Evolutionary conservation across 2,329 filamentous ascomycete genomes (phyloP).

Genomic region (Coniochaeta sp.): DNA sequence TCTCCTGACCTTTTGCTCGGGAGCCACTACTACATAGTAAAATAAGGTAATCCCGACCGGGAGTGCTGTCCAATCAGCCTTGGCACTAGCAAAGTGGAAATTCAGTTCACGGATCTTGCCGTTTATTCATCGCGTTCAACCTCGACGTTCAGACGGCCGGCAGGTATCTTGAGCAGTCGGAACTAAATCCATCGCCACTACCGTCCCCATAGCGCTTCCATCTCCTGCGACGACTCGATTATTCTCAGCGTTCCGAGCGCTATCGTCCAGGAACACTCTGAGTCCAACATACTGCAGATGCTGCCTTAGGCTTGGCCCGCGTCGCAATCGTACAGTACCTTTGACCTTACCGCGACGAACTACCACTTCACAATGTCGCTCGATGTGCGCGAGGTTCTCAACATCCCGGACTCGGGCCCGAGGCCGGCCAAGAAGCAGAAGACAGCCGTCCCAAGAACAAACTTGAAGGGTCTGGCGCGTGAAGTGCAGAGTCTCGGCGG

Average conservation of each 20-base stretch:
- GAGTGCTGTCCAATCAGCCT: neutral
- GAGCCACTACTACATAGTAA: neutral
- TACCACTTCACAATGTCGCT: conserved; percentile 38
- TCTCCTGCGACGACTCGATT: neutral
- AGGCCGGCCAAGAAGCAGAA: conserved; percentile 71
- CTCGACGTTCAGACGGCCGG: neutral
- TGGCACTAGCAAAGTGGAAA: neutral
- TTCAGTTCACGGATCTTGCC: neutral
- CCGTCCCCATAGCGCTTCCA: neutral
- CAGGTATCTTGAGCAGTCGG: neutral
- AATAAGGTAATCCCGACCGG: conserved; percentile 7
- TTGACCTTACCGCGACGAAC: neutral
- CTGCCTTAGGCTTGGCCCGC: too few species aligned
- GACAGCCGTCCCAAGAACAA: conserved; percentile 49
- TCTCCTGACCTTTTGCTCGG: neutral
- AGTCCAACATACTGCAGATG: too few species aligned
- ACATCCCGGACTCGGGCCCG: conserved; percentile 52
- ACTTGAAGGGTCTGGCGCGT: conserved; percentile 55
- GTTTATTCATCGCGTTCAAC: neutral
- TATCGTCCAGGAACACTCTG: too few species aligned
- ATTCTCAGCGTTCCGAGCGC: neutral
- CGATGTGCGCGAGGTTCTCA: conserved; percentile 84
- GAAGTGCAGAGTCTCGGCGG: conserved; percentile 60
- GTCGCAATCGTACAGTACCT: neutral
- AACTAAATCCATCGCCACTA: neutral